phyloP scores from a whole-genome alignment of 1,284 basidiomycete species.

The Pseudozyma thailandica region DNA sequence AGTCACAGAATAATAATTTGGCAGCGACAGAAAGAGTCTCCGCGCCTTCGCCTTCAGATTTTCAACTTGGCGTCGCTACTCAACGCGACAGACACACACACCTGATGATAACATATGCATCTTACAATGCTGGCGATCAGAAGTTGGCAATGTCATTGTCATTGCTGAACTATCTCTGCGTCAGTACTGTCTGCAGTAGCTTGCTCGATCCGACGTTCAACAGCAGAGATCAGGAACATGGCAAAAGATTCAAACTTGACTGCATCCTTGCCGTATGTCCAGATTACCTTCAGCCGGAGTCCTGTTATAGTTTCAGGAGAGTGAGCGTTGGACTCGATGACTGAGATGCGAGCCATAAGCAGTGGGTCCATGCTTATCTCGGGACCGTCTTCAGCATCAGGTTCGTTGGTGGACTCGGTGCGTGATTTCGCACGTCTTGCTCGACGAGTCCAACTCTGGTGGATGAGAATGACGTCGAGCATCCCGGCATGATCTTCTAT shows the following conservation, averaged over 20 bases:
- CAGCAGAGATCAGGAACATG: constrained; percentile 27
- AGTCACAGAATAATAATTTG: background rate
- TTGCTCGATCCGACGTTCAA: constrained; percentile 10
- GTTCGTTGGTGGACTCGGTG: background rate
- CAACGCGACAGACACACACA: too few species aligned
- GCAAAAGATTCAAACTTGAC: constrained; percentile 45
- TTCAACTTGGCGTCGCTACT: too few species aligned
- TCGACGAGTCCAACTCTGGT: constrained; percentile 30
- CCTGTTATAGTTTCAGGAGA: constrained; percentile 4
- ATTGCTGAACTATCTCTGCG: too few species aligned
- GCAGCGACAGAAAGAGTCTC: too few species aligned
- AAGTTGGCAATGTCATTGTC: background rate
- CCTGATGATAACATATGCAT: too few species aligned
- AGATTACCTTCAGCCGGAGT: constrained; percentile 16
- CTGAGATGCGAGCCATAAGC: constrained; percentile 15
- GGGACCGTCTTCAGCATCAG: background rate
- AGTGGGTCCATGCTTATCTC: constrained; percentile 1
- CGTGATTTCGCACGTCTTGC: constrained; percentile 25
- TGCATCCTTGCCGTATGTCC: constrained; percentile 27
- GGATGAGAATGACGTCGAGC: constrained; percentile 12
- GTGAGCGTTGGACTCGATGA: background rate
- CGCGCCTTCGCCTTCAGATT: too few species aligned
- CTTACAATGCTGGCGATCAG: background rate
- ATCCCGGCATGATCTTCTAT: background rate
- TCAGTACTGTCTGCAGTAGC: background rate